These are phyloP conservation scores for Zoysia matrella DNA, from an alignment of 202 grass and related monocot genomes.

Conservation along the genomic window DNA sequence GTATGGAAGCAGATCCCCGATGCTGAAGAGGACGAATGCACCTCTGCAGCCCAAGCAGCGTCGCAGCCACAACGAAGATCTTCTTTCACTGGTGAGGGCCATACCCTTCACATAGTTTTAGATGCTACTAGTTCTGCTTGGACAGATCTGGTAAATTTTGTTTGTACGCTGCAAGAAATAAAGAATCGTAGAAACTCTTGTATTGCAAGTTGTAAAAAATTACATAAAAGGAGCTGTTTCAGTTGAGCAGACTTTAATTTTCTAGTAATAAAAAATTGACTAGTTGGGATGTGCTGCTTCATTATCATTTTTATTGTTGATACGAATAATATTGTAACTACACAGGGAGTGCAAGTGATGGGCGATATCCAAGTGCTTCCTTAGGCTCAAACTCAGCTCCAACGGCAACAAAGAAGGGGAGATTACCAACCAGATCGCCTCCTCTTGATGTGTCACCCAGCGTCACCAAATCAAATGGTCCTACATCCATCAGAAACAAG, in stretches of 20 bases:
- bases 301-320: slow-evolving; percentile 29
- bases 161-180: slow-evolving; percentile 27
- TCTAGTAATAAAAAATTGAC: not conserved
- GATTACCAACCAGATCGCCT: slow-evolving; percentile 65
- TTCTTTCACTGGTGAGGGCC: slow-evolving; percentile 63
- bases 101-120: slow-evolving; percentile 33
- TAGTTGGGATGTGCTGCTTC: no score
- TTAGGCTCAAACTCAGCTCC: no score
- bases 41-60: slow-evolving; percentile 44
- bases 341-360: no score
- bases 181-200: slow-evolving; percentile 6
- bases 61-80: no score
- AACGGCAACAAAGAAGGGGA: slow-evolving; percentile 54
- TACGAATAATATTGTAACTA: slow-evolving; percentile 23
- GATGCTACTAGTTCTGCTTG: slow-evolving; percentile 17
- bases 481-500: slow-evolving; percentile 71
- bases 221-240: slow-evolving; percentile 13
- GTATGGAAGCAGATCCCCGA: slow-evolving; percentile 88
- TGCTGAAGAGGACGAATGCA: slow-evolving; percentile 55
- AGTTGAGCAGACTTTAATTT: slow-evolving; percentile 31
- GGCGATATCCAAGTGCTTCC: no score
- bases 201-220: slow-evolving; percentile 26
- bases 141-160: slow-evolving; percentile 45
- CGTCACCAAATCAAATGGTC: slow-evolving; percentile 48
- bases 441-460: slow-evolving; percentile 65